Conservation (phyloP, 1,139 yeast species). For the Yamadazyma friedrichii region DNA sequence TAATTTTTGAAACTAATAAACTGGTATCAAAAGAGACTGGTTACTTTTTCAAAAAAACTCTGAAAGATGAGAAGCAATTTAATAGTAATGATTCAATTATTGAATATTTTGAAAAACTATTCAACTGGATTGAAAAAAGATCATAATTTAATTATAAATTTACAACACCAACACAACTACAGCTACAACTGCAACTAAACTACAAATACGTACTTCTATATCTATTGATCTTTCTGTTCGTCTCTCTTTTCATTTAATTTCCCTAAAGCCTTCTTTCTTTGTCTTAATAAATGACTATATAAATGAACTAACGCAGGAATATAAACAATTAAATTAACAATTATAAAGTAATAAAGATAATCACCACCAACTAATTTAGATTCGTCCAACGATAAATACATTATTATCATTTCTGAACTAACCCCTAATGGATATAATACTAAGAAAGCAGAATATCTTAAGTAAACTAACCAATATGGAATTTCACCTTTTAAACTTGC, state of each 20-base stretch:
- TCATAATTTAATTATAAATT: too few relatives aligned
- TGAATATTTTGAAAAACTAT: constrained; percentile 29
- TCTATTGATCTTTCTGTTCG: constrained; percentile 1
- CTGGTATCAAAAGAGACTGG: constrained; percentile 4
- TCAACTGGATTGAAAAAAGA: constrained; percentile 25
- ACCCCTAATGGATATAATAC: constrained; percentile 91
- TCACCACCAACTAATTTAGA: constrained; percentile 55
- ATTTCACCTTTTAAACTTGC: constrained; percentile 58
- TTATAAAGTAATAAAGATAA: constrained; percentile 54
- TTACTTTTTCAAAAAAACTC: constrained; percentile 9
- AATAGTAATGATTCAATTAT: constrained; percentile 34
- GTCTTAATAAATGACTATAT: constrained; percentile 85
- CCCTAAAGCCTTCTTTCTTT: constrained; percentile 69
- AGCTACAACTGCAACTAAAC: background rate
- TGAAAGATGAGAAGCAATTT: constrained; percentile 22
- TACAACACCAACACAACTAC: too few relatives aligned
- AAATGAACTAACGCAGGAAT: constrained; percentile 85
- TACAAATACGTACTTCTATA: too few relatives aligned
- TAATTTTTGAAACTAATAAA: constrained; percentile 36
- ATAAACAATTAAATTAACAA: constrained; percentile 61
- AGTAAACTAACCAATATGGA: constrained; percentile 61
- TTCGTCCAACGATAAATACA: constrained; percentile 63
- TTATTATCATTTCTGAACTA: constrained; percentile 72
- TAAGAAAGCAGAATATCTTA: constrained; percentile 81
- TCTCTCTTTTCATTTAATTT: constrained; percentile 20